Evolutionary conservation across 306 rosid genomes (phyloP).

Genomic region (Fragaria iinumae): DNA sequence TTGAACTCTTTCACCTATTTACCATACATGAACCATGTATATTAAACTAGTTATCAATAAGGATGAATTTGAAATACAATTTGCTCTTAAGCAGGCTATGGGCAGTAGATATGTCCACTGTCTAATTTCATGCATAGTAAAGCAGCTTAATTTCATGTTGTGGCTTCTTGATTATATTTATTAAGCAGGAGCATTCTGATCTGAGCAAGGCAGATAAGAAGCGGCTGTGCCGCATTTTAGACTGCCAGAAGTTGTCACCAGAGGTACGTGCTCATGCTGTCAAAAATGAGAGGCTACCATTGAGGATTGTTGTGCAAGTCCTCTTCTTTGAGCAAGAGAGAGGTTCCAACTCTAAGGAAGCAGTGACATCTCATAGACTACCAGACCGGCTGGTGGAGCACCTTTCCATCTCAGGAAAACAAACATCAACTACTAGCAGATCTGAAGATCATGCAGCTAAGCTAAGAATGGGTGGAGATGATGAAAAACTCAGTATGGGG

Average conservation of each 20-base stretch:
- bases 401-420: constrained; percentile 38
- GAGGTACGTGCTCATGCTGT: constrained; percentile 69
- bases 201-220: constrained; percentile 66
- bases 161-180: neutral
- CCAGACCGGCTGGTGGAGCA: constrained; percentile 30
- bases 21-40: neutral
- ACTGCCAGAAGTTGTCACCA: constrained; percentile 73
- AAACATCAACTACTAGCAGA: constrained; percentile 38
- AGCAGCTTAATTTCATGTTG: neutral
- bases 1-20: neutral
- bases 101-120: neutral
- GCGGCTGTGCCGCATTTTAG: constrained; percentile 61
- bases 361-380: constrained; percentile 16
- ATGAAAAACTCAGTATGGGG: constrained; percentile 46
- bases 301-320: constrained; percentile 80
- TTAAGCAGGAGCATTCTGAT: constrained; percentile 66
- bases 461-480: constrained; percentile 34
- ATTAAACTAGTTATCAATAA: neutral
- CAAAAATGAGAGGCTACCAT: constrained; percentile 74
- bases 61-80: neutral
- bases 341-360: constrained; percentile 34
- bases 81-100: neutral
- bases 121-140: neutral
- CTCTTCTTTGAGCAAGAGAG: constrained; percentile 78
- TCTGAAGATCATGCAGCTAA: constrained; percentile 28